A percentile compares a stretch with the other conserved stretches of the same genome.
These are phyloP conservation scores for Oryza meyeriana DNA, from an alignment of 176 grass and related monocot genomes.

Conservation along the genomic window DNA sequence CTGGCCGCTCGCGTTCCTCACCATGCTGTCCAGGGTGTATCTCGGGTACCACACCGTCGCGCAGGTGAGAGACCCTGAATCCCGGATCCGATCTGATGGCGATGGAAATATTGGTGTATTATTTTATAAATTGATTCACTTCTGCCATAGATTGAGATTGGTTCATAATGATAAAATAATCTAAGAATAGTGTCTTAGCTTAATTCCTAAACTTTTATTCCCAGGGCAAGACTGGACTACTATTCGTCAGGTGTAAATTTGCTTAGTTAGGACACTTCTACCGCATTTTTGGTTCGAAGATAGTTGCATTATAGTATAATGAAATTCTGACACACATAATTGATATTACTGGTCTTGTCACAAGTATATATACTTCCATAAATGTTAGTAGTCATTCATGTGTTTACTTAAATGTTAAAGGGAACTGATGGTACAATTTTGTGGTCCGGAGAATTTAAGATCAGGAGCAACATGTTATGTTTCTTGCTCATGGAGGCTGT, in stretches of 20 bases:
- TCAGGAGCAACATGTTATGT: too few species aligned
- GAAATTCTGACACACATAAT: not conserved
- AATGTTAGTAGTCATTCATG: not conserved
- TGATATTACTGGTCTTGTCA: not conserved
- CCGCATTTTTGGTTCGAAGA: not conserved
- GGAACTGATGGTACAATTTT: not conserved
- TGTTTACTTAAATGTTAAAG: not conserved
- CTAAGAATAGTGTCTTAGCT: not conserved
- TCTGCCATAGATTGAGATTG: not conserved
- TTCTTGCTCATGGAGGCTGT: too few species aligned
- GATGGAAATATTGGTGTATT: not conserved
- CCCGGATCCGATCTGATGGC: conserved; percentile 35
- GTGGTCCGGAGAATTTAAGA: not conserved
- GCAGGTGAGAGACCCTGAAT: conserved; percentile 61
- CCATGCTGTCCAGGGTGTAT: conserved; percentile 94
- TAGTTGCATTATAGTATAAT: not conserved
- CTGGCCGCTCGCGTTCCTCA: conserved; percentile 83
- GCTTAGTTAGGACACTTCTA: not conserved
- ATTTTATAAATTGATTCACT: not conserved
- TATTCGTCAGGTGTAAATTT: not conserved
- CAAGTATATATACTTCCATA: too few species aligned
- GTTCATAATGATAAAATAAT: not conserved
- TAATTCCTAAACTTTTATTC: not conserved
- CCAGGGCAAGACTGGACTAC: not conserved
- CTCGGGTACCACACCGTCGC: conserved; percentile 87